These are phyloP conservation scores for Wickerhamomyces rabaulensis DNA, from an alignment of 805 yeast species.

Conservation along the genomic window DNA sequence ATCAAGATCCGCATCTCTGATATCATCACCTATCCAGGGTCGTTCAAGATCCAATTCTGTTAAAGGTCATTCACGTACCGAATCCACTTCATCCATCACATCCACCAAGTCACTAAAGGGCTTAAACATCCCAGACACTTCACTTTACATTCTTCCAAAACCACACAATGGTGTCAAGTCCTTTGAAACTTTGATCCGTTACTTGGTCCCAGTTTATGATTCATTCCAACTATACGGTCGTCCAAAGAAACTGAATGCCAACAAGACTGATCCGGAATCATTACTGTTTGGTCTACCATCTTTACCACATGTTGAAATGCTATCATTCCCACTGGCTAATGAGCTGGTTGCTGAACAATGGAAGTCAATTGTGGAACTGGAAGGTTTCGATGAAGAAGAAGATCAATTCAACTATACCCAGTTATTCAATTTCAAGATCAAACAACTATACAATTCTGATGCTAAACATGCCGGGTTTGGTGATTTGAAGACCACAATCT, in stretches of 20 bases:
- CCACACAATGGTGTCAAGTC: conserved; percentile 68
- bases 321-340: conserved; percentile 22
- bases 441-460: conserved; percentile 1
- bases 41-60: conserved; percentile 6
- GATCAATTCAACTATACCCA: conserved; percentile 4
- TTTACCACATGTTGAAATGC: conserved; percentile 60
- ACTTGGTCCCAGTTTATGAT: conserved; percentile 64
- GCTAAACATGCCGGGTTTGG: conserved; percentile 12
- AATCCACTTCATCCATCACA: conserved; percentile 7
- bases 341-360: conserved; percentile 16
- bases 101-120: conserved; percentile 10
- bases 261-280: conserved; percentile 59
- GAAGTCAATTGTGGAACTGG: conserved; percentile 4
- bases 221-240: conserved; percentile 70
- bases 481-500: conserved; percentile 3
- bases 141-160: conserved; percentile 59
- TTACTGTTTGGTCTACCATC: conserved; percentile 72
- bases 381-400: not conserved
- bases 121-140: conserved; percentile 8
- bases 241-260: conserved; percentile 68
- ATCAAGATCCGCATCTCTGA: conserved; percentile 5
- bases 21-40: not conserved
- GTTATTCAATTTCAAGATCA: conserved; percentile 5
- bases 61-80: conserved; percentile 5
- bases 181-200: conserved; percentile 67